Conservation (phyloP, 2,329 filamentous ascomycete genomes). For the Aspergillus cejpii region DNA sequence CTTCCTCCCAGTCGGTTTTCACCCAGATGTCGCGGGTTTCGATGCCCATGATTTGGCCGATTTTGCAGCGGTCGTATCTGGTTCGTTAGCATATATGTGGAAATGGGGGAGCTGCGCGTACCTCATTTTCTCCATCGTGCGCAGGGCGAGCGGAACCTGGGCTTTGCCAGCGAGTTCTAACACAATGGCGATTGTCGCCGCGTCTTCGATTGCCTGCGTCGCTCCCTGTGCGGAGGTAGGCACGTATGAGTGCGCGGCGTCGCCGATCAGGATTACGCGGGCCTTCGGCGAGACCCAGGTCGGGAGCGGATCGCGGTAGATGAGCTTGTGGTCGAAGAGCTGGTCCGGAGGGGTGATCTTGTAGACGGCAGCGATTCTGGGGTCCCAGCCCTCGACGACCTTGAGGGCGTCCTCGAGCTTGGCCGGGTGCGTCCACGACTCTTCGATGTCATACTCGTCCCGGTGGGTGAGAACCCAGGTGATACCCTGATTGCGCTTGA, state of each 20-base stretch:
- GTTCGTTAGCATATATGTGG: too few species aligned
- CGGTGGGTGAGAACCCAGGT: slow-evolving; percentile 53
- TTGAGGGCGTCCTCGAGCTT: slow-evolving; percentile 49
- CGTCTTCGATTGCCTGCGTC: slow-evolving; percentile 40
- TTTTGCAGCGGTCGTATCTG: too few species aligned
- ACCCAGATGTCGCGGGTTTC: neutral
- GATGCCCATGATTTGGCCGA: neutral
- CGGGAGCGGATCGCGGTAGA: slow-evolving; percentile 20
- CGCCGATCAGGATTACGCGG: slow-evolving; percentile 29
- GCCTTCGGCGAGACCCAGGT: slow-evolving; percentile 22
- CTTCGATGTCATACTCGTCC: slow-evolving; percentile 50
- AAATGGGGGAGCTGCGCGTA: too few species aligned
- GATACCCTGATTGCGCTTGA: slow-evolving; percentile 49
- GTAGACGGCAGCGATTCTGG: slow-evolving; percentile 43
- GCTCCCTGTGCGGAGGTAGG: slow-evolving; percentile 41
- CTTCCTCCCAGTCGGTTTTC: neutral
- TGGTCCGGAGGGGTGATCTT: slow-evolving; percentile 16
- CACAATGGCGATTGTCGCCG: slow-evolving; percentile 30
- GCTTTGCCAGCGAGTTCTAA: slow-evolving; percentile 1
- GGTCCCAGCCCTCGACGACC: slow-evolving; percentile 49
- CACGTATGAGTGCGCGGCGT: slow-evolving; percentile 35
- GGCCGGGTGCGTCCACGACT: slow-evolving; percentile 51
- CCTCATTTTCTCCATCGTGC: slow-evolving; percentile 2
- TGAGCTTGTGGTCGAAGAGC: slow-evolving; percentile 29
- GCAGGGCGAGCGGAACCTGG: neutral